Conservation (phyloP, 1,284 basidiomycete species). For the Marasmius oreades region DNA sequence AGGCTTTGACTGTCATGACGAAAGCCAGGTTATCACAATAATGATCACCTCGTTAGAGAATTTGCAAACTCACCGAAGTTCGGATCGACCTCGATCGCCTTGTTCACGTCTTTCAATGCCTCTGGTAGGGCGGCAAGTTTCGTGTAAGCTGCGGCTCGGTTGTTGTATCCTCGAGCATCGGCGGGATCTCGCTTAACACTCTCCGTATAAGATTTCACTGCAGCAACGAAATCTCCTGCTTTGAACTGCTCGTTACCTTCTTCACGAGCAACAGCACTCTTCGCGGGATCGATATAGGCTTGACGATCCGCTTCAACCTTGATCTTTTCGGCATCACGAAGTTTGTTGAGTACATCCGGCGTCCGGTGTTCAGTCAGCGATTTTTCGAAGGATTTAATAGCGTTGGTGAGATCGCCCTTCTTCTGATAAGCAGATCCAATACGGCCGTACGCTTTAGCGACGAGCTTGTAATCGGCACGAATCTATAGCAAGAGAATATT, state of each 20-base stretch:
- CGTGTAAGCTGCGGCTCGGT: slow-evolving; percentile 95
- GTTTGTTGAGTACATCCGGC: slow-evolving; percentile 88
- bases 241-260: slow-evolving; percentile 95
- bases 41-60: not conserved
- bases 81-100: slow-evolving; percentile 91
- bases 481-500: slow-evolving; percentile 39
- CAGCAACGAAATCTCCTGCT: slow-evolving; percentile 84
- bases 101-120: slow-evolving; percentile 93
- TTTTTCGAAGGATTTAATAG: slow-evolving; percentile 89
- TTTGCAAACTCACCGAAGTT: slow-evolving; percentile 60
- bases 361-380: slow-evolving; percentile 97
- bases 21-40: not conserved
- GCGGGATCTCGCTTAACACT: slow-evolving; percentile 93
- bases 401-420: slow-evolving; percentile 74
- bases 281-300: slow-evolving; percentile 88
- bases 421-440: slow-evolving; percentile 85
- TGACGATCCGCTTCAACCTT: slow-evolving; percentile 77
- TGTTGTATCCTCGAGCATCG: slow-evolving; percentile 94
- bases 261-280: slow-evolving; percentile 83
- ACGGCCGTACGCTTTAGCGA: slow-evolving; percentile 88
- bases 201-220: slow-evolving; percentile 93
- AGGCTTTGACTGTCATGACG: slow-evolving; percentile 73
- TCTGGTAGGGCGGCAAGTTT: slow-evolving; percentile 94
- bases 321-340: slow-evolving; percentile 80
- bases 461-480: slow-evolving; percentile 77